Evolutionary conservation across 2,329 filamentous ascomycete species (phyloP).

Genomic region (Sphaerulina vaccinii): DNA sequence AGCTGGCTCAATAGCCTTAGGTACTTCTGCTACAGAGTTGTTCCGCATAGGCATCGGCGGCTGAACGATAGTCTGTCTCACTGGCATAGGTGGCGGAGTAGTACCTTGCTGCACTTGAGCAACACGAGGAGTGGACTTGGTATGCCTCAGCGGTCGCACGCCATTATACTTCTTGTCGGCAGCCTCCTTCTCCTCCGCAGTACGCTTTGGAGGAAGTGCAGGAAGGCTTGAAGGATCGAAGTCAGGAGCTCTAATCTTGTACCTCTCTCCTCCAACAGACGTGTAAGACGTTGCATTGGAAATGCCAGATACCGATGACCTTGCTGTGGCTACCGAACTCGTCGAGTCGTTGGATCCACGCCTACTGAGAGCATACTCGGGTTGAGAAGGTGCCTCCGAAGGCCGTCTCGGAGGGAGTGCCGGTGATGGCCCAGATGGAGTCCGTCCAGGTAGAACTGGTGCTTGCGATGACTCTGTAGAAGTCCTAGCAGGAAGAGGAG

Average conservation of each 20-base stretch:
- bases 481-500: slow-evolving; percentile 48
- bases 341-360: slow-evolving; percentile 52
- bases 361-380: slow-evolving; percentile 34
- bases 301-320: slow-evolving; percentile 51
- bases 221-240: slow-evolving; percentile 58
- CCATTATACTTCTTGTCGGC: slow-evolving; percentile 27
- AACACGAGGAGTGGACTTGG: slow-evolving; percentile 26
- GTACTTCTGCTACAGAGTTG: background rate
- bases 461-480: slow-evolving; percentile 35
- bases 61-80: slow-evolving; percentile 17
- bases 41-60: slow-evolving; percentile 14
- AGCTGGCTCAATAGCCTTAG: background rate
- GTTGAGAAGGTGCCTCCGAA: slow-evolving; percentile 39
- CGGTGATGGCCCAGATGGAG: slow-evolving; percentile 38
- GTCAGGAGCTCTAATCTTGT: slow-evolving; percentile 46
- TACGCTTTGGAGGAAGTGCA: slow-evolving; percentile 52
- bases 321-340: slow-evolving; percentile 49
- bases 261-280: slow-evolving; percentile 28
- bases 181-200: slow-evolving; percentile 43
- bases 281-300: slow-evolving; percentile 41
- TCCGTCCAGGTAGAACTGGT: slow-evolving; percentile 52
- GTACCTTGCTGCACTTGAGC: slow-evolving; percentile 28
- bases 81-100: slow-evolving; percentile 25
- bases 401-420: slow-evolving; percentile 46
- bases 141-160: slow-evolving; percentile 24